These are phyloP conservation scores for Boehmeria nivea DNA, from an alignment of 306 rosid species.

Conservation along the genomic window DNA sequence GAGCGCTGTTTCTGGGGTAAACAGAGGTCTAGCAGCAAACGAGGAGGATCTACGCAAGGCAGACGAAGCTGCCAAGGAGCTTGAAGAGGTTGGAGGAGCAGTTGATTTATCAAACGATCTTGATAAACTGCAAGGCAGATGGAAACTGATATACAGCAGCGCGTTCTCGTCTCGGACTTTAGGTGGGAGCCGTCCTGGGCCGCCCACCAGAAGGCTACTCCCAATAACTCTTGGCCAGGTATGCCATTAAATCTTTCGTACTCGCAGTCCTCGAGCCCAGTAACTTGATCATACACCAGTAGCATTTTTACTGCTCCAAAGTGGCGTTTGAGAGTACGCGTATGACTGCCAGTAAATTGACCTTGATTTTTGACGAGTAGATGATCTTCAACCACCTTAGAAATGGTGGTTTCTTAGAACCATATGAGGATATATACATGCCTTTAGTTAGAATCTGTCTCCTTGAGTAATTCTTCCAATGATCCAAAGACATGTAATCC, in stretches of 20 bases:
- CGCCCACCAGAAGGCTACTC: conserved; percentile 80
- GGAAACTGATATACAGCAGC: conserved; percentile 90
- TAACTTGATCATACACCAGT: conserved; percentile 1
- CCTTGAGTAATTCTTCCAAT: too few relatives aligned
- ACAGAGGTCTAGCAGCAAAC: conserved; percentile 87
- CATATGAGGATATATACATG: too few relatives aligned
- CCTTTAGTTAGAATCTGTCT: too few relatives aligned
- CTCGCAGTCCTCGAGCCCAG: neutral
- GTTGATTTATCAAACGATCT: conserved; percentile 63
- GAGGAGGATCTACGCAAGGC: conserved; percentile 77
- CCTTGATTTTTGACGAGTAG: too few relatives aligned
- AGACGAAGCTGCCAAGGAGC: conserved; percentile 79
- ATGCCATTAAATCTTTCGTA: conserved; percentile 9
- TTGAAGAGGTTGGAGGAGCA: conserved; percentile 66
- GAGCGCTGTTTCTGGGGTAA: conserved; percentile 87
- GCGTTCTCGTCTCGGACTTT: conserved; percentile 82
- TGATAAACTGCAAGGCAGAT: conserved; percentile 86
- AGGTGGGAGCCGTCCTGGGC: conserved; percentile 97
- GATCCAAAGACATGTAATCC: too few relatives aligned
- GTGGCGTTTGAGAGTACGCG: neutral
- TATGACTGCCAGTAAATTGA: too few relatives aligned
- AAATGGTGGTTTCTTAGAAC: too few relatives aligned
- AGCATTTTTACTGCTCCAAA: conserved; percentile 1
- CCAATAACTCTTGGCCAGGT: conserved; percentile 96
- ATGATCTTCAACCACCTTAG: too few relatives aligned